phyloP scores from a whole-genome alignment of 257 asterid species.

The Lycium barbarum region DNA sequence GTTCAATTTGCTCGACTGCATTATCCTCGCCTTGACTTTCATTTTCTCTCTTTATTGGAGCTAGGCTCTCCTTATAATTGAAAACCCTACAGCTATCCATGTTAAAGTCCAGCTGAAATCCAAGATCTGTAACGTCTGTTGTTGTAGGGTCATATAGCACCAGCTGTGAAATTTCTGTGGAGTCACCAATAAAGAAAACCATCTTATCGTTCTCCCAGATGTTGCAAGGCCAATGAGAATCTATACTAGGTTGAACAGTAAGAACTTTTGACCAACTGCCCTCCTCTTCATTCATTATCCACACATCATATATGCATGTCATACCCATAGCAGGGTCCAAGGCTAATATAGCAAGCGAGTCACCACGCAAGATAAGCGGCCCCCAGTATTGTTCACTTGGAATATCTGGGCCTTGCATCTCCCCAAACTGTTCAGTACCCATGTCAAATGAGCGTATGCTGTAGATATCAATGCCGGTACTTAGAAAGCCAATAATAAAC shows the following conservation, averaged over 20 bases:
- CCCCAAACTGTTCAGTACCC: background rate
- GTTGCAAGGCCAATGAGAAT: conserved; percentile 10
- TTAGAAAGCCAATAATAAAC: conserved; percentile 20
- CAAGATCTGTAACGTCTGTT: background rate
- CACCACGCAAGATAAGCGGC: background rate
- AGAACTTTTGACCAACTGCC: background rate
- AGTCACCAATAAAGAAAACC: background rate
- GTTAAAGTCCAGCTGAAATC: background rate
- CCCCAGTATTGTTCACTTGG: conserved; percentile 12
- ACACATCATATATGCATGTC: conserved; percentile 22
- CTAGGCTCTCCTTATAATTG: conserved; percentile 17
- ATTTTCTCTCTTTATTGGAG: background rate
- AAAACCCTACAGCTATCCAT: conserved; percentile 17
- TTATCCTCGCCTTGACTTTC: background rate
- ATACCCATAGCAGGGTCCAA: background rate
- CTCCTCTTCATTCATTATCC: background rate
- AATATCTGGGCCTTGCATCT: conserved; percentile 1
- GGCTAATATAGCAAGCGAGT: background rate
- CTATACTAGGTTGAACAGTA: background rate
- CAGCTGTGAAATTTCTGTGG: background rate
- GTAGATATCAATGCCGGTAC: background rate
- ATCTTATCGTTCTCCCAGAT: conserved; percentile 10
- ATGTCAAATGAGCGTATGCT: background rate
- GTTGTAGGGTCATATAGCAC: background rate
- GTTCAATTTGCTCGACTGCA: background rate